Evolutionary conservation across 495 filamentous ascomycete species (phyloP), one percentile per base, ranked within the genome.

Genomic region (Rostrohypoxylon terebratum): DNA sequence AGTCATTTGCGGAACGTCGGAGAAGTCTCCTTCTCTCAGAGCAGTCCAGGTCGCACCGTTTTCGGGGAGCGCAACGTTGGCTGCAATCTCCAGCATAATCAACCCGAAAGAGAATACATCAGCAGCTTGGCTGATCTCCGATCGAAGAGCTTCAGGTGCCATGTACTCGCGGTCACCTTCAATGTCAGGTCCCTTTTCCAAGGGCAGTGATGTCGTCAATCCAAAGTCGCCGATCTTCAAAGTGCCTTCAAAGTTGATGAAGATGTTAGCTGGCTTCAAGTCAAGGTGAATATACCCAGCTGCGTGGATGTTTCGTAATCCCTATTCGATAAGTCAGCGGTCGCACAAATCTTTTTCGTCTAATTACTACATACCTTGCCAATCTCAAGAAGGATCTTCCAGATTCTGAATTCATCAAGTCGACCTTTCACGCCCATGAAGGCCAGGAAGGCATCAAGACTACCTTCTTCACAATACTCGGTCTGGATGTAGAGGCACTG

Each of bases 151-250:
- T 77, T 99, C 96, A 0, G 94, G 94, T 6, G 91, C 94, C 74
- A 99, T 94, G 77, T 99, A 99, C 76, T 96, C 93, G 50, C 96
- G 92, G 75, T 99, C 96, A 16, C 96, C 96, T 81, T 99, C 96
- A 33, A 92, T 89, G 61, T 99, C 96, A 40, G 96, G 90, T 23
- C 88, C 89, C 23, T 87, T 81, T 57, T 90, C 85, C 6, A 90
- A 91, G 1, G 95, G 94, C 89, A 91, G 93, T 14, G 81, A 72
- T n/a, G 89, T 88, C 45, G 96, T 94, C 87, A 98, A 89, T 44
- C 96, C 96, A 78, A 99, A 99, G 81, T 99, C 96, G 48, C 89
- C 95, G 74, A 99, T 96, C 80, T 98, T 99, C 44, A 99, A 82
- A 20, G 91, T 88, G 25, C 96, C 96, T 78, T 97, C 94, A 77